Percentiles rank a stretch among this genome's conserved stretches.
Evolutionary conservation across 495 filamentous ascomycete genomes (phyloP).

Genomic region (Hypoxylon perforatum): DNA sequence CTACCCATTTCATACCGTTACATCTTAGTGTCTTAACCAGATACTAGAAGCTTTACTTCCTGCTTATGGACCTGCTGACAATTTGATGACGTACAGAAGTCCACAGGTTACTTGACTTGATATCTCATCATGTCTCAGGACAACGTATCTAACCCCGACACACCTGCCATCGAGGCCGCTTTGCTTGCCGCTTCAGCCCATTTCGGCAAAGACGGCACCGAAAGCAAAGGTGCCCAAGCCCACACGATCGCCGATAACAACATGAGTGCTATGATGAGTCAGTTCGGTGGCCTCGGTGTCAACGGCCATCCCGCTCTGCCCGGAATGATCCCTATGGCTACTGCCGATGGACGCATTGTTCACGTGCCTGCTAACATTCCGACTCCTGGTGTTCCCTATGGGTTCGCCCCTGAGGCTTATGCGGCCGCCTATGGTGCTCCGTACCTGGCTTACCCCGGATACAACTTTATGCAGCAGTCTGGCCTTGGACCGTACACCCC

Average conservation of each 20-base stretch:
- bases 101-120: constrained; percentile 13
- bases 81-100: constrained; percentile 5
- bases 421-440: constrained; percentile 26
- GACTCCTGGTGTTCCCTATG: constrained; percentile 37
- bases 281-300: constrained; percentile 43
- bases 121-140: constrained; percentile 19
- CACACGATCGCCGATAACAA: constrained; percentile 32
- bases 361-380: constrained; percentile 43
- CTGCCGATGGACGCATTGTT: constrained; percentile 51
- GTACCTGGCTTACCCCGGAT: constrained; percentile 38
- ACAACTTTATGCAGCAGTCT: constrained; percentile 47
- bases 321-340: constrained; percentile 45
- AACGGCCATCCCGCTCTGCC: constrained; percentile 33
- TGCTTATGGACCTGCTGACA: constrained; percentile 1
- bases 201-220: constrained; percentile 18
- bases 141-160: neutral
- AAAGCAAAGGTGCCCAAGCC: constrained; percentile 19
- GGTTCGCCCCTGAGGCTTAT: constrained; percentile 37
- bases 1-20: no score
- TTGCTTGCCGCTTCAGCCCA: constrained; percentile 1
- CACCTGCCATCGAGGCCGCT: neutral
- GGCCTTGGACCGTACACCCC: constrained; percentile 62
- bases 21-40: no score
- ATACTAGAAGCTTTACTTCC: neutral
- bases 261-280: constrained; percentile 47